Evolutionary conservation across 306 rosid species (phyloP).

Genomic region (Inga leiocalycina): DNA sequence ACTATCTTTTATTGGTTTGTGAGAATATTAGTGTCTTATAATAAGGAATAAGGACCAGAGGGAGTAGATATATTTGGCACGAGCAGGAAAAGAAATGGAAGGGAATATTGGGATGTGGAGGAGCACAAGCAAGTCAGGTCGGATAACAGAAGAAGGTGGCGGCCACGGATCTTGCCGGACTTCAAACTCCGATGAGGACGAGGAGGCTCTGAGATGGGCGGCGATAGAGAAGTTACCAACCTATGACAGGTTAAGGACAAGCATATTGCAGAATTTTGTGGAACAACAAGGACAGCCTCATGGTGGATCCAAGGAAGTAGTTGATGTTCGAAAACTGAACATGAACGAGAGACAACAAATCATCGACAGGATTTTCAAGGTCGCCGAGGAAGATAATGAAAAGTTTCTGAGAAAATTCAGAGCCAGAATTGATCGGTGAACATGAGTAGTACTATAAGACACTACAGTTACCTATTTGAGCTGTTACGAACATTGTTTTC

Average conservation of each 20-base stretch:
- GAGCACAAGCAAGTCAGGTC: slow-evolving; percentile 64
- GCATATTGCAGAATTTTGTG: slow-evolving; percentile 59
- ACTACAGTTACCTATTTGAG: background rate
- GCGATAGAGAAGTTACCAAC: slow-evolving; percentile 92
- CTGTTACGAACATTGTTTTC: no score
- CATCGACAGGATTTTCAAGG: slow-evolving; percentile 72
- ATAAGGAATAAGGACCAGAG: no score
- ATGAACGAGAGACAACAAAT: slow-evolving; percentile 60
- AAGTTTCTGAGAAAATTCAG: slow-evolving; percentile 68
- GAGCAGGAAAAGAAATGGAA: slow-evolving; percentile 34
- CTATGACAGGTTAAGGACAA: slow-evolving; percentile 77
- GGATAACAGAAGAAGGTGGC: slow-evolving; percentile 71
- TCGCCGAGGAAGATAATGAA: slow-evolving; percentile 90
- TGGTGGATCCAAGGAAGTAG: slow-evolving; percentile 70
- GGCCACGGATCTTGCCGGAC: slow-evolving; percentile 59
- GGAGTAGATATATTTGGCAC: no score
- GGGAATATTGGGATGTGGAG: slow-evolving; percentile 53
- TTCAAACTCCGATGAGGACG: slow-evolving; percentile 63
- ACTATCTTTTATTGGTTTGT: no score
- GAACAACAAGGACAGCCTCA: slow-evolving; percentile 33
- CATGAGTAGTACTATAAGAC: background rate
- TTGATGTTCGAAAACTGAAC: slow-evolving; percentile 73
- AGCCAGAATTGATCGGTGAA: slow-evolving; percentile 70
- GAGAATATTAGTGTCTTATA: no score
- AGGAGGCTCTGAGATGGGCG: slow-evolving; percentile 92